Conservation (phyloP, 139 green algal species). For the Protoeuglena noctilucae region DNA sequence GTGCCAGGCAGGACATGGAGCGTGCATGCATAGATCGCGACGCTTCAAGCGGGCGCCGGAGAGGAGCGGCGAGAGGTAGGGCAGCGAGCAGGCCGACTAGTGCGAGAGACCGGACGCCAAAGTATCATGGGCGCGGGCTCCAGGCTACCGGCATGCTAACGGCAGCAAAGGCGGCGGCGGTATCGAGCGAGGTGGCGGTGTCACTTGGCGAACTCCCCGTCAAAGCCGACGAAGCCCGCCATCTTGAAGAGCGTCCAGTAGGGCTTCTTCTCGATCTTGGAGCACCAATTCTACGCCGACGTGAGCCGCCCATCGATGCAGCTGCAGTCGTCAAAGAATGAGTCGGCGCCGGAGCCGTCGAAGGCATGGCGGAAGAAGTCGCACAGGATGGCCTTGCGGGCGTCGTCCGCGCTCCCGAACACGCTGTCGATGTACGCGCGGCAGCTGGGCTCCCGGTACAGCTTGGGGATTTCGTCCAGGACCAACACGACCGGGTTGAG, state of each 20-base stretch:
- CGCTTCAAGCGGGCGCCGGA: too few relatives aligned
- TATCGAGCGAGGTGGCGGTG: too few relatives aligned
- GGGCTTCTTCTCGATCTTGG: slow-evolving; percentile 64
- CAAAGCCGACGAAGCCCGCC: slow-evolving; percentile 67
- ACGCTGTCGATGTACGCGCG: too few relatives aligned
- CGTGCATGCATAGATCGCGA: too few relatives aligned
- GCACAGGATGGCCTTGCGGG: slow-evolving; percentile 45
- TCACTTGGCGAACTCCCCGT: slow-evolving; percentile 52
- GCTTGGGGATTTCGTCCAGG: slow-evolving; percentile 60
- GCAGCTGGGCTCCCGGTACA: too few relatives aligned
- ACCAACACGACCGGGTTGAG: slow-evolving; percentile 75
- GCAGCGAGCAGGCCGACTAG: too few relatives aligned
- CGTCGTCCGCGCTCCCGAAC: slow-evolving; percentile 42
- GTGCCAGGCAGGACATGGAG: too few relatives aligned
- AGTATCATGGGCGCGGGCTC: too few relatives aligned
- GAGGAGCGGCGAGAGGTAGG: too few relatives aligned
- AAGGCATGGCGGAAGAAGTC: slow-evolving; percentile 93
- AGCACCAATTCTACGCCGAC: slow-evolving; percentile 84
- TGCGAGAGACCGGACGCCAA: too few relatives aligned
- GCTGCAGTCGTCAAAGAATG: slow-evolving; percentile 79
- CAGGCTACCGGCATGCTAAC: too few relatives aligned
- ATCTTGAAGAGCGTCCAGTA: slow-evolving; percentile 73
- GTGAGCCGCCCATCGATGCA: slow-evolving; percentile 90
- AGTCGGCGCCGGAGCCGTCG: slow-evolving; percentile 74
- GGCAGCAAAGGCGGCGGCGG: too few relatives aligned